phyloP scores from a whole-genome alignment of 73 alveolate species.

The Paramecium biaurelia region DNA sequence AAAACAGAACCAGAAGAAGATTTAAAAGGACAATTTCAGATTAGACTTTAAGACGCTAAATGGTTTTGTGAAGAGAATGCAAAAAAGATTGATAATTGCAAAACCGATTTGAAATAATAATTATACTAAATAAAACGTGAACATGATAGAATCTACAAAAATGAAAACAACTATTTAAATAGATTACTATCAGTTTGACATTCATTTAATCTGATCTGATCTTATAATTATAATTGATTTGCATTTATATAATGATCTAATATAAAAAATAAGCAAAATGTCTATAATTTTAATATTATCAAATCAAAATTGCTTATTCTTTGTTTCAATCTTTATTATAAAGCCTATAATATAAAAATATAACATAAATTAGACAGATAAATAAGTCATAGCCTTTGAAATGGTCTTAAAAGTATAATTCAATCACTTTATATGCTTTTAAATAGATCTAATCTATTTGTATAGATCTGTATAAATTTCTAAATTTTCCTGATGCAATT shows the following conservation, averaged over 20 bases:
- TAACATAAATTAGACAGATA: background rate
- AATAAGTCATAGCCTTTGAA: background rate
- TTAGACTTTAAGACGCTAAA: background rate
- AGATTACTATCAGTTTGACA: background rate
- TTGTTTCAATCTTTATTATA: background rate
- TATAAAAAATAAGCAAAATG: background rate
- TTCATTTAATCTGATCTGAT: background rate
- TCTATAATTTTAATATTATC: background rate
- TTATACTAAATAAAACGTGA: background rate
- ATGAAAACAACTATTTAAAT: background rate
- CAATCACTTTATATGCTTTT: background rate
- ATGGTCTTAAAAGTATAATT: background rate
- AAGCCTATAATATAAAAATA: background rate
- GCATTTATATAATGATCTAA: background rate
- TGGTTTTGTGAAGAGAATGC: background rate
- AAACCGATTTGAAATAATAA: background rate
- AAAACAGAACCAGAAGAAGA: background rate
- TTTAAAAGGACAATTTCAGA: background rate
- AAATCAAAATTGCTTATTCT: background rate
- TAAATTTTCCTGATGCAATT: slow-evolving; percentile 11
- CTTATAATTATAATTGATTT: background rate
- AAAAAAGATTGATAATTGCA: background rate
- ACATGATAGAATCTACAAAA: background rate
- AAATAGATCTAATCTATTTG: background rate
- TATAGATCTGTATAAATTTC: background rate